Conservation (phyloP, 176 grass and related monocot genomes). For the Eleusine coracana region DNA sequence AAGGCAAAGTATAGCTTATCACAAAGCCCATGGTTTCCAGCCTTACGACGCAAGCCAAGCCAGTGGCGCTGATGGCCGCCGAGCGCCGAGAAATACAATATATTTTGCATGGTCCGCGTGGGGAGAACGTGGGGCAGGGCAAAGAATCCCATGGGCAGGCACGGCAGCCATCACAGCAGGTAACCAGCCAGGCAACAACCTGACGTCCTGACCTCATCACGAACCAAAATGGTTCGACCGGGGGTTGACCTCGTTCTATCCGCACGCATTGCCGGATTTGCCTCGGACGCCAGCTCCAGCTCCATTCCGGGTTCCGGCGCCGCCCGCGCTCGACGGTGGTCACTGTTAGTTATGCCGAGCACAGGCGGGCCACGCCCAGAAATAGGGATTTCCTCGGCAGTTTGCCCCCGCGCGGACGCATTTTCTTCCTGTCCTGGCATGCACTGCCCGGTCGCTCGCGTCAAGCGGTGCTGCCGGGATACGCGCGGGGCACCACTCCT, state of each 20-base stretch:
- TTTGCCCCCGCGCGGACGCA: slow-evolving; percentile 3
- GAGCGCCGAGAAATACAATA: neutral
- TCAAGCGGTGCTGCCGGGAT: neutral
- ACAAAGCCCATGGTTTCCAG: slow-evolving; percentile 21
- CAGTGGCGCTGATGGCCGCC: slow-evolving; percentile 10
- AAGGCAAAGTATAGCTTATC: neutral
- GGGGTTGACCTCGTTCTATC: slow-evolving; percentile 35
- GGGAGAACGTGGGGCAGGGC: slow-evolving; percentile 29
- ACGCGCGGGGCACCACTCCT: neutral
- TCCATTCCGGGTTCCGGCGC: neutral
- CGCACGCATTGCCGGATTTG: slow-evolving; percentile 24
- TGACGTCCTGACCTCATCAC: neutral
- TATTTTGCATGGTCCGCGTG: slow-evolving; percentile 17
- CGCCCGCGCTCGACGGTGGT: neutral
- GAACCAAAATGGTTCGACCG: neutral
- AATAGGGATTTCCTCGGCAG: neutral
- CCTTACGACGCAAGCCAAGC: neutral
- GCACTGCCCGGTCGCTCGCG: neutral
- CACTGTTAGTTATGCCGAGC: neutral
- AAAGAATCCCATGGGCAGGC: slow-evolving; percentile 25
- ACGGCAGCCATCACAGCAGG: too few species aligned
- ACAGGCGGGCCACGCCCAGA: neutral
- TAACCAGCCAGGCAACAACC: neutral
- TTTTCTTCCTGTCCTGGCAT: neutral
- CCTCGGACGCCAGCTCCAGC: neutral